Evolutionary conservation across 2,329 filamentous ascomycete species (phyloP).

Genomic region (Fusarium solani-melongenae): DNA sequence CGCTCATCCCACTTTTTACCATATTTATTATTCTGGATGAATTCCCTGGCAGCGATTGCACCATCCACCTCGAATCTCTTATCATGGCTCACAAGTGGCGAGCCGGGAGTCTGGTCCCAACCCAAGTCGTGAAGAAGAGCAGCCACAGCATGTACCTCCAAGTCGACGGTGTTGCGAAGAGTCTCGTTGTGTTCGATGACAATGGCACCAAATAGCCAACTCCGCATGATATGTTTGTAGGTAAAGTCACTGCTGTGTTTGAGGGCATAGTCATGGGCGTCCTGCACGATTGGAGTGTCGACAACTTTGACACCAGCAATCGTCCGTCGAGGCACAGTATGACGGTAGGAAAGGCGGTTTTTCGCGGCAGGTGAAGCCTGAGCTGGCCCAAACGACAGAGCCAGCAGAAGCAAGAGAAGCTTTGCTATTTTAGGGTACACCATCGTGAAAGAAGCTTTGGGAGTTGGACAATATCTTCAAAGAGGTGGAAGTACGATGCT

Average conservation of each 20-base stretch:
- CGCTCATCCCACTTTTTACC: slow-evolving; percentile 5
- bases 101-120: slow-evolving; percentile 15
- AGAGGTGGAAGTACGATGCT: neutral
- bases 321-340: neutral
- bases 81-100: slow-evolving; percentile 3
- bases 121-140: slow-evolving; percentile 21
- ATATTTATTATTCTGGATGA: slow-evolving; percentile 1
- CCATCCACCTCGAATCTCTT: slow-evolving; percentile 20
- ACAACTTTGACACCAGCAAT: slow-evolving; percentile 7
- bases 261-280: neutral
- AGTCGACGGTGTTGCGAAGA: neutral
- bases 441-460: neutral
- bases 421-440: neutral
- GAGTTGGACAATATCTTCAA: neutral
- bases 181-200: slow-evolving; percentile 13
- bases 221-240: slow-evolving; percentile 28
- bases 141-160: slow-evolving; percentile 15
- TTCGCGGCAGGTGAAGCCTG: neutral
- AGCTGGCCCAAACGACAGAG: neutral
- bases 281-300: slow-evolving; percentile 12
- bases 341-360: neutral
- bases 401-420: neutral
- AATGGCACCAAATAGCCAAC: slow-evolving; percentile 14
- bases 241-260: slow-evolving; percentile 6
- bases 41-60: slow-evolving; percentile 9